Base-by-base conservation (phyloP, 768 basidiomycete species). In the Tulasnella sp. region DNA sequence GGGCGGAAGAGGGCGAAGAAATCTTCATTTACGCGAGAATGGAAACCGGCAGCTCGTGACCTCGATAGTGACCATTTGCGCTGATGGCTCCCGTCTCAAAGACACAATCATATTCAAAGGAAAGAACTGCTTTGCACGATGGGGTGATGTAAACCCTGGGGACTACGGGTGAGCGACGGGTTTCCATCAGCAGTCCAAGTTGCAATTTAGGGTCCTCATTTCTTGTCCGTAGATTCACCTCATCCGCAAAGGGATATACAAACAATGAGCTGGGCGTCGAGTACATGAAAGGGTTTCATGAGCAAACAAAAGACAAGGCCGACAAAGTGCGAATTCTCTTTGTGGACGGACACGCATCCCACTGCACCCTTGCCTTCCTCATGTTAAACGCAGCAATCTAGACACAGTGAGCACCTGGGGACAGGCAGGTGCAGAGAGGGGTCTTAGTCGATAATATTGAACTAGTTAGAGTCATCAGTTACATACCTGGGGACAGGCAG, bases 281-380 rank as follows among this genome's bases (percentile, higher is more conserved):
- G 17, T 84, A 80, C 78, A 79, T 84, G 34, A 78, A 83, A 73
- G 71, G 80, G 29, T 86, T 85, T 73, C 80, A 85, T 59, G 64
- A 73, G 22, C 75, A 79, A 62, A 86, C 84, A 22, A 66, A 75
- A 12, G 77, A 73, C 17, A 83, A 84, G 72, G 80, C 79, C 7
- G 72, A 69, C 14, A 52, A 73, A 6, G 66, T 74, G 11, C 74
- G 77, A 0, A 73, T 84, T 0, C 82, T 86, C 11, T 74, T 82
- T 12, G 78, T 86, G 12, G 83, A 86, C 78, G 82, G 85, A 0
- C 85, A 86, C 69, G 80, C 77, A 66, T 84, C 82, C 0, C 84
- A 86, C 71, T 82, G 80, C 71, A 81, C 79, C 3, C 63, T 69
- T 4, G 77, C 69, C 6, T 83, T 85, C 71, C 80, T 86, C 19